These are phyloP conservation scores for Boletus semigastroideus DNA, from an alignment of 1,284 basidiomycete genomes.

Conservation along the genomic window DNA sequence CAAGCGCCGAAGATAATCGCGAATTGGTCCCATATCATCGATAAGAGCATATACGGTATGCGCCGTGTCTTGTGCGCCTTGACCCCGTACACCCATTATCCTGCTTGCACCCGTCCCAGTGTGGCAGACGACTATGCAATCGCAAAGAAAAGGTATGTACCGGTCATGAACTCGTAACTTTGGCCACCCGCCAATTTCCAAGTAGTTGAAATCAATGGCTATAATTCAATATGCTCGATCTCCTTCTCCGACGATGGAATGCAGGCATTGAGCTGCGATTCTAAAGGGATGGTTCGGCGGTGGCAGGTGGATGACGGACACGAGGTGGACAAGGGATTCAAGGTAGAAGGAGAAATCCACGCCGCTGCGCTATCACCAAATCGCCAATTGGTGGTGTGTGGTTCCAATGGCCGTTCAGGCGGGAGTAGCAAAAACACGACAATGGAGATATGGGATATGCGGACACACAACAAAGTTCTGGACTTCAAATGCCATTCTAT, in stretches of 20 bases:
- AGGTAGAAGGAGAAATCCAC: not conserved
- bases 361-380: conserved; percentile 1
- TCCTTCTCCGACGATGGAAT: not conserved
- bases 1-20: no score
- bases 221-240: not conserved
- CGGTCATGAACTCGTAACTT: not conserved
- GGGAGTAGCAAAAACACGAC: no score
- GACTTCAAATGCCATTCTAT: not conserved
- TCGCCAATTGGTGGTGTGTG: conserved; percentile 1
- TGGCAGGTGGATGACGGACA: conserved; percentile 5
- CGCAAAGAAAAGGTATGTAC: not conserved
- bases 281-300: not conserved
- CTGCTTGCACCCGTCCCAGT: not conserved
- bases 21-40: no score
- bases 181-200: not conserved
- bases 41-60: not conserved
- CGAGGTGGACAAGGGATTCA: not conserved
- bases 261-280: not conserved
- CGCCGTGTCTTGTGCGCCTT: not conserved
- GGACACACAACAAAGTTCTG: not conserved
- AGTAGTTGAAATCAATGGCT: conserved; percentile 1
- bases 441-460: not conserved
- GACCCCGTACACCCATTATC: not conserved
- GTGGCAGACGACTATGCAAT: not conserved
- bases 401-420: not conserved